Conservation (phyloP, 2,329 filamentous ascomycete genomes). For the Exophiala dermatitidis region DNA sequence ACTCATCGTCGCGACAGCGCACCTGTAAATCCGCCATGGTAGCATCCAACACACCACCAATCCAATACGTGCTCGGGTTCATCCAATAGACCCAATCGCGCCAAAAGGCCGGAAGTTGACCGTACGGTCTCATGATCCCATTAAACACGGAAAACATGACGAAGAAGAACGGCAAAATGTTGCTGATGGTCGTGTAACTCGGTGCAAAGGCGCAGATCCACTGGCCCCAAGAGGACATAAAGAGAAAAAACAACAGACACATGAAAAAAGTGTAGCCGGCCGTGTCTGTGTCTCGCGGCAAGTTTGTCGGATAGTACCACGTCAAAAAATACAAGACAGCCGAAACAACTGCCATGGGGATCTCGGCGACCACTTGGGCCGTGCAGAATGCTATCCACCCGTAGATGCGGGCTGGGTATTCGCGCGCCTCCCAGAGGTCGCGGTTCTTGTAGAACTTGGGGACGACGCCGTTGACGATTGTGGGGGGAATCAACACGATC, state of each 20-base stretch:
- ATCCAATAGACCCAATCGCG: conserved; percentile 48
- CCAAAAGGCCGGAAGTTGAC: conserved; percentile 43
- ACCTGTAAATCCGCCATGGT: conserved; percentile 50
- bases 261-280: conserved; percentile 74
- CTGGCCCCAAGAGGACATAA: conserved; percentile 68
- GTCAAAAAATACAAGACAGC: conserved; percentile 62
- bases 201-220: conserved; percentile 81
- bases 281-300: conserved; percentile 57
- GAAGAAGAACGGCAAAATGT: conserved; percentile 70
- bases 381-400: conserved; percentile 70
- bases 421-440: conserved; percentile 64
- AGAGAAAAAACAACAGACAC: conserved; percentile 69
- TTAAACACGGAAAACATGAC: conserved; percentile 71
- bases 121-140: conserved; percentile 65
- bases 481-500: conserved; percentile 44
- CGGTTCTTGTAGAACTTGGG: conserved; percentile 73
- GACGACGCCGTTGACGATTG: conserved; percentile 64
- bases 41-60: conserved; percentile 61
- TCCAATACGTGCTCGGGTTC: conserved; percentile 65
- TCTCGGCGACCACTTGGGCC: conserved; percentile 64
- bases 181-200: conserved; percentile 69
- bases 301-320: conserved; percentile 70
- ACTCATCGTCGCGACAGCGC: conserved; percentile 50
- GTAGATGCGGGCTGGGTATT: conserved; percentile 68
- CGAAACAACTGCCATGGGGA: conserved; percentile 60